Evolutionary conservation across 306 rosid genomes (phyloP), one percentile per base, ranked within the genome.

Genomic region (Rubus parviflorus): DNA sequence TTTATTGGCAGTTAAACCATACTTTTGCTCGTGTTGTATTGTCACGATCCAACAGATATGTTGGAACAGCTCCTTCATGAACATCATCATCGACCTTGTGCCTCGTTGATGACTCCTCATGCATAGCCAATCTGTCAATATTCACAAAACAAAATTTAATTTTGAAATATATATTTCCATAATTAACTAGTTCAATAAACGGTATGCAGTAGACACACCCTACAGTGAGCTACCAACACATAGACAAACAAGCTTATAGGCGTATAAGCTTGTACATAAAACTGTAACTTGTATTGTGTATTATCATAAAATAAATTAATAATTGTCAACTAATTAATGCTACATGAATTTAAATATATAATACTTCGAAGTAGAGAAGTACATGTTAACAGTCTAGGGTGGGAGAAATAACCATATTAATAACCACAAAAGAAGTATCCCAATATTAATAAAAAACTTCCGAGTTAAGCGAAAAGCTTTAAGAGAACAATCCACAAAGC

Each of bases 1-100:
- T 68, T 9, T 63, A 22, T 69, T 65, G 30, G 57, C 20, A 45
- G 19, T 53, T 4, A 30, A 52, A 22, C 30, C 86, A 72, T 81
- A 88, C 98, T 82, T 92, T 94, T 1, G 96, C 92, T 43, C 97
- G 85, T 73, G 91, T 73, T 11, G 98, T 94, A 54, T 75, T 88
- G 61, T 92, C 98, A 86, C 98, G 98, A 79, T 94, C 98, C 60
- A 94, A 74, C 70, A 94, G 86, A 84, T 87, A 94, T 7, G 94
- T 89, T 65, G 97, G 98, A 75, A 90, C 79, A 68, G 97, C 94
- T 40, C 97, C 97, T 17, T 92, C 92, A 2, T 82, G 89, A 79
- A 92, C 93, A 83, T 90, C 91, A 73, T 94, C 98, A 70, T 92
- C 97, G 47, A 87, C 87, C 90, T 90, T 94, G 73, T 93, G 92